A percentile compares a stretch with the other conserved stretches of the same genome.
Evolutionary conservation across 345 rosid species (phyloP).

Genomic region (Orychophragmus violaceus): DNA sequence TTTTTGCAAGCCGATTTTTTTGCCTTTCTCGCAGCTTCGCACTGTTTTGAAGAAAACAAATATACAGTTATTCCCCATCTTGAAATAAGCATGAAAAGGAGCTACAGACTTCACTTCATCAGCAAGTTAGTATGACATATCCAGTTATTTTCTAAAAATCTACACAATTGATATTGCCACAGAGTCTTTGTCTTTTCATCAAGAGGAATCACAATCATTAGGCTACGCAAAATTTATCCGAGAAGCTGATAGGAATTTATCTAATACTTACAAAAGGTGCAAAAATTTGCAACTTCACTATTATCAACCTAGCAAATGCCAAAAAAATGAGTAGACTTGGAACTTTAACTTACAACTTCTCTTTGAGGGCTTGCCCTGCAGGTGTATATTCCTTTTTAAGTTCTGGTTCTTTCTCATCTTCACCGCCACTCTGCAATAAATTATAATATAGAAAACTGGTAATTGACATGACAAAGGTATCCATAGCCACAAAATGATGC

Average conservation of each 20-base stretch:
- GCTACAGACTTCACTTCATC: neutral
- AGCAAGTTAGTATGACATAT: neutral
- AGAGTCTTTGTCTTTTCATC: neutral
- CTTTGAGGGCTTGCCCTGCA: slow-evolving; percentile 90
- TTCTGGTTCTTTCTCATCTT: slow-evolving; percentile 84
- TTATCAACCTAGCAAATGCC: neutral
- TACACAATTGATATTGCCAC: neutral
- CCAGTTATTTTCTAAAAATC: neutral
- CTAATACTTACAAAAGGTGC: neutral
- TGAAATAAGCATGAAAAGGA: neutral
- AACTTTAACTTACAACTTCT: slow-evolving; percentile 69
- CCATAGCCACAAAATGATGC: slow-evolving; percentile 7
- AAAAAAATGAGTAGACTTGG: neutral
- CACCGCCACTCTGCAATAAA: slow-evolving; percentile 69
- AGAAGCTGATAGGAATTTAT: neutral
- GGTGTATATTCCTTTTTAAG: slow-evolving; percentile 82
- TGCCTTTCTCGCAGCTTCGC: slow-evolving; percentile 93
- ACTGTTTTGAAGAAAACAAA: slow-evolving; percentile 44
- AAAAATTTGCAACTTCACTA: neutral
- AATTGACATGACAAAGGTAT: slow-evolving; percentile 22
- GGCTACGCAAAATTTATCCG: neutral
- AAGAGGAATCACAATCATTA: slow-evolving; percentile 1
- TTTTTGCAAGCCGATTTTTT: slow-evolving; percentile 70
- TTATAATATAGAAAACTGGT: slow-evolving; percentile 16
- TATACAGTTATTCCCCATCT: neutral